Percentiles rank a stretch among this genome's conserved stretches.
Conservation (phyloP, 345 rosid species). For the Durio zibethinus region DNA sequence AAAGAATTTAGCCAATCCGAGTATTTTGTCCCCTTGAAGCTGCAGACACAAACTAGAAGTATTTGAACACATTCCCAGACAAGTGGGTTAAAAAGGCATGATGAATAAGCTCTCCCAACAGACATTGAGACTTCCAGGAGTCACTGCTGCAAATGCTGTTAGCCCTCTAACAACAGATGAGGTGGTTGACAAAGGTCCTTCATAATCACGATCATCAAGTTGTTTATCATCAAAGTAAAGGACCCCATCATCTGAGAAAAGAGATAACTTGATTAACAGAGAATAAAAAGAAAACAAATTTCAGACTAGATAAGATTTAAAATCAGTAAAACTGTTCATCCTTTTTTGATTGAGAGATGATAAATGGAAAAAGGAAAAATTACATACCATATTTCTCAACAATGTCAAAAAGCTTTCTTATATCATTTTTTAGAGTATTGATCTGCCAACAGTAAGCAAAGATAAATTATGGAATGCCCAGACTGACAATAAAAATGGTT, state of each 20-base stretch:
- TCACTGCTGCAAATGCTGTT: slow-evolving; percentile 59
- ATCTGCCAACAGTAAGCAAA: slow-evolving; percentile 46
- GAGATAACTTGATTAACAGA: background rate
- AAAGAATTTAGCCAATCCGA: slow-evolving; percentile 86
- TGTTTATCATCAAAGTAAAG: slow-evolving; percentile 76
- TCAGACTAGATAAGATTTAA: background rate
- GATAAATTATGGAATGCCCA: background rate
- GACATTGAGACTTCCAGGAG: slow-evolving; percentile 56
- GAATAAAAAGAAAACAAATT: background rate
- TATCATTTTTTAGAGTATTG: slow-evolving; percentile 53
- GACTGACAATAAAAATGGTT: background rate
- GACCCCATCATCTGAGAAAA: slow-evolving; percentile 69
- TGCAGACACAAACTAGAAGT: slow-evolving; percentile 39
- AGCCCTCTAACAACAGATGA: slow-evolving; percentile 84
- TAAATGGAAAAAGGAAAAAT: background rate
- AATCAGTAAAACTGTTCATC: background rate
- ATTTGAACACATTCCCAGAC: slow-evolving; percentile 12
- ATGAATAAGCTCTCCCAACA: slow-evolving; percentile 21
- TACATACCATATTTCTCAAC: slow-evolving; percentile 76
- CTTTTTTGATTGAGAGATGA: background rate
- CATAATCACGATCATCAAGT: slow-evolving; percentile 42
- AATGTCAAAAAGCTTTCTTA: slow-evolving; percentile 81
- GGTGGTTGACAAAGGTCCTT: slow-evolving; percentile 73
- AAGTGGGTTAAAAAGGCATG: slow-evolving; percentile 1
- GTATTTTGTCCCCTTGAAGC: slow-evolving; percentile 72